Evolutionary conservation across 495 filamentous ascomycete genomes (phyloP), one percentile per base, ranked within the genome.

Genomic region (Hypoxylon crocopeplum): DNA sequence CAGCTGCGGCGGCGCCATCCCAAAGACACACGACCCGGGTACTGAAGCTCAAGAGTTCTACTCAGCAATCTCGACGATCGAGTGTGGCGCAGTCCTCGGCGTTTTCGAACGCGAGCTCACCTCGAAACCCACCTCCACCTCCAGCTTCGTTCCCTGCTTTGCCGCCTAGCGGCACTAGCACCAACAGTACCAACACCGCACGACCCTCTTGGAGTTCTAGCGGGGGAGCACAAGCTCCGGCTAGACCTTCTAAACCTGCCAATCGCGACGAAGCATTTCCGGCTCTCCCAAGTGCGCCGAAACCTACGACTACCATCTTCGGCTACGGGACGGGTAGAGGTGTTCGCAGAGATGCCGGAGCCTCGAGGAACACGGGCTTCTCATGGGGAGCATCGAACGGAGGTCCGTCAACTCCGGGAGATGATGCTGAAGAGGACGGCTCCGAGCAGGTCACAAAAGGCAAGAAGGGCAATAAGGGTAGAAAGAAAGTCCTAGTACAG

Each of bases 271-370:
- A 90, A 38, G 86, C 88, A 0, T 97, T 96, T 69, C 92, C 92
- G 1, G 86, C 91, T 3, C 81, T 97, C 4, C 92, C 92, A 0
- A 76, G 85, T 0, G 92, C 89, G 7, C 77, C 85, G 0, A 95
- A 91, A 64, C 91, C 91, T 1, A 86, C 85, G 51, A 89, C 86
- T 5, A 83, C 90, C 5, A 88, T 94, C 59, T 90, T 90, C 19
- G 92, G 91, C 0, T 89, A 92, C 59, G 88, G 87, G 0, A 80
- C 82, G 1, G 84, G 88, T 0, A 86, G 82, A n/a, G n/a, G n/a
- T 16, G 86, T 94, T 24, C 81, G 88, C 38, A 80, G 91, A 72
- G 86, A 91, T 55, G 75, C 84, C 27, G 79, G 79, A 5, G 62
- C 63, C 1, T 40, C 45, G 5, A 64, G 69, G 37, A 71, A 73